These are phyloP conservation scores for Neurospora terricola DNA, from an alignment of 495 filamentous ascomycete genomes.

Conservation along the genomic window DNA sequence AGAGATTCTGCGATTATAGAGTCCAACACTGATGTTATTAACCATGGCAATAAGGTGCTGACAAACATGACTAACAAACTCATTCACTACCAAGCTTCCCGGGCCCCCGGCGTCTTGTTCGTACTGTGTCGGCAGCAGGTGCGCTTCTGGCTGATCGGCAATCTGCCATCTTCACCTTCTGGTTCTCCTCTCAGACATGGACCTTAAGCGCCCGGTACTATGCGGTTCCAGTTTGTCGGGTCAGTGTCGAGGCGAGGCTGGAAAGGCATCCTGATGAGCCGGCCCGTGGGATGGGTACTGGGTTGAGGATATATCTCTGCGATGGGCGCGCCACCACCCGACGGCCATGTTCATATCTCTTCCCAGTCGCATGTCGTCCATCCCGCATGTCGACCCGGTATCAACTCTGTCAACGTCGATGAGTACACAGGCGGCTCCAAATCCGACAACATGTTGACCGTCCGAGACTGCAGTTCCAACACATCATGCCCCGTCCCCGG, in stretches of 20 bases:
- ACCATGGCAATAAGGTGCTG: neutral
- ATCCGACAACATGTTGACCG: slow-evolving; percentile 1
- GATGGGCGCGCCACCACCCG: neutral
- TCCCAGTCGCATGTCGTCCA: neutral
- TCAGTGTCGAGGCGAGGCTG: neutral
- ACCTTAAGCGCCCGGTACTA: neutral
- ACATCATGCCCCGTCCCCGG: slow-evolving; percentile 9
- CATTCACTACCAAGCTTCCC: neutral
- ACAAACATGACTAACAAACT: neutral
- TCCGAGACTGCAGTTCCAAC: slow-evolving; percentile 7
- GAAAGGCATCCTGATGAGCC: neutral
- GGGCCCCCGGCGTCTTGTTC: neutral
- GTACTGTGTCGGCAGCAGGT: neutral
- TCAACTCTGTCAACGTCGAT: neutral
- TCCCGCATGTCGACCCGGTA: neutral
- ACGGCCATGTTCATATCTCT: neutral
- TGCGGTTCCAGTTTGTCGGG: neutral
- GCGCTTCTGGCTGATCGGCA: neutral
- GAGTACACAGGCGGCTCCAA: neutral
- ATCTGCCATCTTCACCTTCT: neutral
- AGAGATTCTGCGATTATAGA: neutral
- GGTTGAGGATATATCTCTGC: neutral
- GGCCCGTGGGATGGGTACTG: neutral
- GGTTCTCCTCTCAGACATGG: neutral
- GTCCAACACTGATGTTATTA: too few relatives aligned